phyloP scores from a whole-genome alignment of 345 rosid genomes.

The Rubroshorea leprosula region DNA sequence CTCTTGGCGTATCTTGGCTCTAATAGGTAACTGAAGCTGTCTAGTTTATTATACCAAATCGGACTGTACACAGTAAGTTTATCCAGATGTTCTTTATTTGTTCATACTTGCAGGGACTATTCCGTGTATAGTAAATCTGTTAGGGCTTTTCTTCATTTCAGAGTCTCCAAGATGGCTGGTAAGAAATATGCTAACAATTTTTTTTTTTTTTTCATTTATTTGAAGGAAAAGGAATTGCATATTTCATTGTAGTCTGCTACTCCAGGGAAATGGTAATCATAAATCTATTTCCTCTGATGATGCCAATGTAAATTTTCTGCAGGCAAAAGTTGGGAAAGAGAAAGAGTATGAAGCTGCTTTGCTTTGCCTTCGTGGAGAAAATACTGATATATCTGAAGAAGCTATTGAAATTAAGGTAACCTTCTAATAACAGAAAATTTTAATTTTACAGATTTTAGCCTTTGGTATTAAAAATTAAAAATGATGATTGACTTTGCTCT shows the following conservation, averaged over 20 bases:
- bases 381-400: slow-evolving; percentile 3
- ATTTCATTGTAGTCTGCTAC: not conserved
- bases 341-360: slow-evolving; percentile 2
- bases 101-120: slow-evolving; percentile 26
- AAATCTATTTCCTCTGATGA: no score
- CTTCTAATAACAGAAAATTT: not conserved
- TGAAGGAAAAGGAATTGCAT: not conserved
- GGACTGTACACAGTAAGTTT: not conserved
- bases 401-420: not conserved
- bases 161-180: slow-evolving; percentile 67
- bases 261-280: no score
- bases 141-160: slow-evolving; percentile 39
- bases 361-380: not conserved
- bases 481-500: not conserved
- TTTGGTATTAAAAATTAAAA: not conserved
- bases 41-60: not conserved
- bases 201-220: not conserved
- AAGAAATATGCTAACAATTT: not conserved
- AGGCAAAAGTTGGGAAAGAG: slow-evolving; percentile 31
- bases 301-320: not conserved
- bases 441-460: not conserved
- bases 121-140: slow-evolving; percentile 28
- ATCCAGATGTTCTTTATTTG: not conserved
- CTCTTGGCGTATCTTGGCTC: slow-evolving; percentile 46
- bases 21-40: slow-evolving; percentile 21